Evolutionary conservation across 176 grass and related monocot species (phyloP).

Genomic region (Areca catechu): DNA sequence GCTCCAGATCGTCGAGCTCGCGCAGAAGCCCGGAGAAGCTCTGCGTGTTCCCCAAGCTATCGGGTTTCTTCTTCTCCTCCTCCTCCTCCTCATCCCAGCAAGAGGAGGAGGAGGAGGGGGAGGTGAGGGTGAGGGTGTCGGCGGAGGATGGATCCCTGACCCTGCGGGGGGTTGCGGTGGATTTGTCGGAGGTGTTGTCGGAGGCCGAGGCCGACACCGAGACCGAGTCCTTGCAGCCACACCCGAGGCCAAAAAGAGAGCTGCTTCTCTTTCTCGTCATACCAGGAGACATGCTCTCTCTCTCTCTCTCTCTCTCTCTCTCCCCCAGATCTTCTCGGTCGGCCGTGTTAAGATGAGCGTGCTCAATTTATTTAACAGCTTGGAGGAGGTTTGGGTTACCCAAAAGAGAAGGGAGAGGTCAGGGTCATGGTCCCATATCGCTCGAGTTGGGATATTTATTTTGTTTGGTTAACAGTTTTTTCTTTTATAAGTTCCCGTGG

Average conservation of each 20-base stretch:
- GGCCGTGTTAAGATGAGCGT: too few relatives aligned
- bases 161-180: slow-evolving; percentile 6
- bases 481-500: too few relatives aligned
- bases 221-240: slow-evolving; percentile 39
- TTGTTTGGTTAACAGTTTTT: too few relatives aligned
- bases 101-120: slow-evolving; percentile 13
- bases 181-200: slow-evolving; percentile 15
- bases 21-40: slow-evolving; percentile 43
- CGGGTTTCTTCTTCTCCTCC: neutral
- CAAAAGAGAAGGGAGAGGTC: too few relatives aligned
- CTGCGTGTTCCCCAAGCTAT: slow-evolving; percentile 16
- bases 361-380: too few relatives aligned
- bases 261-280: neutral
- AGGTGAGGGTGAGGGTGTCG: slow-evolving; percentile 3
- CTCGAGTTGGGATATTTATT: too few relatives aligned
- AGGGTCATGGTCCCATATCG: too few relatives aligned
- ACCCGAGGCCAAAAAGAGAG: slow-evolving; percentile 22
- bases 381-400: too few relatives aligned
- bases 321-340: too few relatives aligned
- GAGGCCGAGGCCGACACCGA: slow-evolving; percentile 36
- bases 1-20: slow-evolving; percentile 55
- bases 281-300: too few relatives aligned
- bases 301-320: too few relatives aligned
- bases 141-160: neutral
- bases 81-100: neutral